phyloP scores from a whole-genome alignment of 345 rosid species.

The Aegle marmelos region DNA sequence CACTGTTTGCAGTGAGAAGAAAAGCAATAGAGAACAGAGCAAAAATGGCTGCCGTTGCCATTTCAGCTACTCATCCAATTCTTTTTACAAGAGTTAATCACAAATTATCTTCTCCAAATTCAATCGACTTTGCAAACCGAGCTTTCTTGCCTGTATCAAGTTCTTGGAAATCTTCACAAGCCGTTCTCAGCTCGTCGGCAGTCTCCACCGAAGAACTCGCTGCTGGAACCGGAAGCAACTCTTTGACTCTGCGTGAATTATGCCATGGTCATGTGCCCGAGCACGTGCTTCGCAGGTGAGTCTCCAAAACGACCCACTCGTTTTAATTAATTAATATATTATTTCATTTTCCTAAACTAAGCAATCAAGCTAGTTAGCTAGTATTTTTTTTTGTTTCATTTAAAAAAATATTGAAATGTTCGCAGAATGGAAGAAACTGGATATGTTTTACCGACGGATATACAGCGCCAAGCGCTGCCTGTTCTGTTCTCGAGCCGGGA shows the following conservation, averaged over 20 bases:
- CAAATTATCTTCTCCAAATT: background rate
- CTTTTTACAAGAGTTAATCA: background rate
- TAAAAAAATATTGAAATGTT: background rate
- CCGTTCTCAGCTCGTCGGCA: slow-evolving; percentile 12
- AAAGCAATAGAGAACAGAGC: too few species aligned
- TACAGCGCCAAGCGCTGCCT: slow-evolving; percentile 74
- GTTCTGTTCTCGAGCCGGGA: slow-evolving; percentile 64
- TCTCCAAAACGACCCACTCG: background rate
- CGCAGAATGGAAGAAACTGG: slow-evolving; percentile 74
- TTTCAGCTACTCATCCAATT: background rate
- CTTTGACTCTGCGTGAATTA: slow-evolving; percentile 34
- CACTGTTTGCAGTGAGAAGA: too few species aligned
- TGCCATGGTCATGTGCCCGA: slow-evolving; percentile 57
- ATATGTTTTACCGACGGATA: slow-evolving; percentile 55
- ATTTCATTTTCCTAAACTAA: background rate
- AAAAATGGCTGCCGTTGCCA: slow-evolving; percentile 9
- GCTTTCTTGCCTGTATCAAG: background rate
- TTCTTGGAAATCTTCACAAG: slow-evolving; percentile 14
- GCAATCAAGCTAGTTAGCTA: too few species aligned
- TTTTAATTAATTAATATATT: background rate
- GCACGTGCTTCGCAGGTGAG: slow-evolving; percentile 45
- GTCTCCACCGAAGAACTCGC: background rate
- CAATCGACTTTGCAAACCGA: background rate
- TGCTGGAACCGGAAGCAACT: background rate
- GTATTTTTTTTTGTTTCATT: too few species aligned